A percentile compares a stretch with the other conserved stretches of the same genome.
Evolutionary conservation across 257 asterid species (phyloP).

Genomic region (Fraxinus americana): DNA sequence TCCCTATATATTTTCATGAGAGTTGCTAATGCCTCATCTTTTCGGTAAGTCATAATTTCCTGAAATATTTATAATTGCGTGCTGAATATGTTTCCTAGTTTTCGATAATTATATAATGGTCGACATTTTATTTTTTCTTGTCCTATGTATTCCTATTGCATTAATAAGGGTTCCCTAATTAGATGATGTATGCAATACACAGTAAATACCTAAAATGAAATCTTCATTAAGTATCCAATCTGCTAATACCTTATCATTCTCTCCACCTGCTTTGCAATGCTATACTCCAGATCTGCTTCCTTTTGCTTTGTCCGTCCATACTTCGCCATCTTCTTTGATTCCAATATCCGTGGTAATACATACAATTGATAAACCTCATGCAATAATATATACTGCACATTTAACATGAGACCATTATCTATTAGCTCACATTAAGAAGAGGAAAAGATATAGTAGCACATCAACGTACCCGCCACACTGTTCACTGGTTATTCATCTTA

Average conservation of each 20-base stretch:
- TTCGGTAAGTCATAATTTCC: conserved; percentile 17
- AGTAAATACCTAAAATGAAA: conserved; percentile 19
- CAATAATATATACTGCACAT: conserved; percentile 73
- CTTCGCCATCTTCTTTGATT: conserved; percentile 96
- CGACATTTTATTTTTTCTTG: conserved; percentile 4
- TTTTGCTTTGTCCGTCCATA: conserved; percentile 93
- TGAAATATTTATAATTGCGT: conserved; percentile 7
- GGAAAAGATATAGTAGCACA: neutral
- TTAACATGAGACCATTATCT: conserved; percentile 14
- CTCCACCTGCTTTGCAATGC: conserved; percentile 99
- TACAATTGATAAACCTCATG: conserved; percentile 87
- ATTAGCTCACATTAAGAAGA: conserved; percentile 5
- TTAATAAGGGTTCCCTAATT: conserved; percentile 12
- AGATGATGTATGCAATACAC: neutral
- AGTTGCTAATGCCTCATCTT: neutral
- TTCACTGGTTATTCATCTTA: neutral
- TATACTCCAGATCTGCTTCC: conserved; percentile 97
- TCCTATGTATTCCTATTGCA: conserved; percentile 1
- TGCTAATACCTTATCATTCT: conserved; percentile 90
- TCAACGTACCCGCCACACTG: neutral
- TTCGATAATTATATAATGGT: neutral
- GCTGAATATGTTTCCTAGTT: conserved; percentile 9
- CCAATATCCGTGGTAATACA: conserved; percentile 78
- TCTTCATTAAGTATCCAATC: conserved; percentile 8
- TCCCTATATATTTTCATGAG: neutral